phyloP scores from a whole-genome alignment of 108 stramenopile genomes.

The Nitzschia sp. region DNA sequence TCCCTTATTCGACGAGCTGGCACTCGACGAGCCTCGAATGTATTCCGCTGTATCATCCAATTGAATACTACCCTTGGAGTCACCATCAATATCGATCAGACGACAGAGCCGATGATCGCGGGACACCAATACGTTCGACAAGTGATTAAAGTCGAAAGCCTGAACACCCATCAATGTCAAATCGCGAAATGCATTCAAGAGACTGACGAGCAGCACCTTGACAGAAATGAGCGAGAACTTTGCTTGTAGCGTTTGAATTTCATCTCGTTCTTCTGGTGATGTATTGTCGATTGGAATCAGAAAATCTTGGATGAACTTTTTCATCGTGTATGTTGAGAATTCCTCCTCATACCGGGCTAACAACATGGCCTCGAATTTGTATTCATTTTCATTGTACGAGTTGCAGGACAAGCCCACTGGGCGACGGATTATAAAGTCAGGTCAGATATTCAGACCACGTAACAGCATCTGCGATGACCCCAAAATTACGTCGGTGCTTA shows the following conservation, averaged over 20 bases:
- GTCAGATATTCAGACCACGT: no score
- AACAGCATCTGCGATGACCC: no score
- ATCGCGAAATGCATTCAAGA: constrained; percentile 68
- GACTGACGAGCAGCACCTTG: constrained; percentile 65
- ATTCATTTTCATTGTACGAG: constrained; percentile 61
- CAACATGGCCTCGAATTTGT: constrained; percentile 67
- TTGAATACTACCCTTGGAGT: constrained; percentile 46
- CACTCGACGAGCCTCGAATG: constrained; percentile 14
- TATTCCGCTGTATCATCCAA: constrained; percentile 30
- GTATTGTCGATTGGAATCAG: constrained; percentile 6
- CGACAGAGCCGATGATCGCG: constrained; percentile 58
- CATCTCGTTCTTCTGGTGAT: not conserved
- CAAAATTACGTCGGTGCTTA: no score
- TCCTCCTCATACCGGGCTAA: constrained; percentile 69
- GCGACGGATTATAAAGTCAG: no score
- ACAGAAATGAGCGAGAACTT: constrained; percentile 61
- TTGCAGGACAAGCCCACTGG: constrained; percentile 62
- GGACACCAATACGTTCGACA: constrained; percentile 77
- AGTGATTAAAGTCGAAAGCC: constrained; percentile 78
- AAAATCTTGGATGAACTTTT: constrained; percentile 71
- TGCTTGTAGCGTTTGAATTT: constrained; percentile 43
- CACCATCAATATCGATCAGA: constrained; percentile 70
- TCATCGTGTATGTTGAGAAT: constrained; percentile 73
- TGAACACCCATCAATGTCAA: constrained; percentile 74
- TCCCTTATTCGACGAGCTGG: not conserved